Evolutionary conservation across 768 basidiomycete species (phyloP), one percentile per base, ranked within the genome.

Genomic region (Boletellus emodensis): DNA sequence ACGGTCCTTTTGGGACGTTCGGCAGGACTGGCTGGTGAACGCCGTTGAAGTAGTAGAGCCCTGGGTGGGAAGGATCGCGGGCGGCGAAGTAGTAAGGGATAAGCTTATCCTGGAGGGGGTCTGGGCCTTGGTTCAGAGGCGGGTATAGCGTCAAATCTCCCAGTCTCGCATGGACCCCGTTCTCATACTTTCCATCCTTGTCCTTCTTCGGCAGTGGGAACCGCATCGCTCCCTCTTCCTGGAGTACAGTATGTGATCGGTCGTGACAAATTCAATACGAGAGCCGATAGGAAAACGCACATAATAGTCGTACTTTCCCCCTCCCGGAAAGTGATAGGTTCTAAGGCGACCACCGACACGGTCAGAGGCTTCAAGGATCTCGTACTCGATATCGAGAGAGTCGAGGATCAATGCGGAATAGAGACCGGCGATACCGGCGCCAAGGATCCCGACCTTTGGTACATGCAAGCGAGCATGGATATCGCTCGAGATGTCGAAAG

Each of bases 371-470:
- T 79, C 78, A 15, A 79, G 49, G 39, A 79, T 75, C 17, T 75
- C 69, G 59, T 75, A 79, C 6, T 62, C 52, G 56, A 78, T 71
- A 1, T 59, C 69, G 7, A 76, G 65, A 6, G 59, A 61, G 32
- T 78, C 68, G 14, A 80, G 66, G 0, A 79, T 75, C 61, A 79
- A 58, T 1, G 74, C 78, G 1, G 71, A 58, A 58, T 75, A 75
- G 9, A 76, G 62, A 18, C 75, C 75, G 10, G 52, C 62, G 17
- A 51, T 30, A 1, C 61, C 62, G 3, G 58, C 61, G 3, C 61
- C 61, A 9, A 62, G 4, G 6, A 62, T 55, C 2, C 61, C 61
- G 3, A 62, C 50, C 44, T 60, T 57, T 1, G 38, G 13, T 52
- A 47, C n/a, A 47, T 38, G 20, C 40, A 37, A 9, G 3, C 1